A percentile compares a stretch with the other conserved stretches of the same genome.
Conservation (phyloP, 306 rosid species). For the Prunus armeniaca region DNA sequence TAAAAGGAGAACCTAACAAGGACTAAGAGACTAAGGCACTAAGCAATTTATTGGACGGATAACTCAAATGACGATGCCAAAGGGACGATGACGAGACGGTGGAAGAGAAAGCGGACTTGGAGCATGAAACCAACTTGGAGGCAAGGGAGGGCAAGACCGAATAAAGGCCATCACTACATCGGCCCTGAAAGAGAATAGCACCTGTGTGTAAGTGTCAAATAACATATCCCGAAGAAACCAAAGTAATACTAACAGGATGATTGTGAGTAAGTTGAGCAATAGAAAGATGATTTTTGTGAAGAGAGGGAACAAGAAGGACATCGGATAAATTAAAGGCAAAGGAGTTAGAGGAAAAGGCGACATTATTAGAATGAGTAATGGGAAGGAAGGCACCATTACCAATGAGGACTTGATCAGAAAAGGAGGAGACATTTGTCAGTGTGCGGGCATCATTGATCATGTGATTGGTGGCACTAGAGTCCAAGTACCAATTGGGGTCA, state of each 20-base stretch:
- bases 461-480: not conserved
- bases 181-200: too few relatives aligned
- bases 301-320: not conserved
- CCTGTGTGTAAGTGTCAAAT: not conserved
- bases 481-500: not conserved
- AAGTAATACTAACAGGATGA: not conserved
- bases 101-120: not conserved
- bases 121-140: too few relatives aligned
- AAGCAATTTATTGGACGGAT: too few relatives aligned
- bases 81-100: not conserved
- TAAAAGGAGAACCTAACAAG: too few relatives aligned
- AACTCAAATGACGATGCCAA: not conserved
- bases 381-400: not conserved
- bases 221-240: not conserved
- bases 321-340: too few relatives aligned
- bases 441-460: not conserved
- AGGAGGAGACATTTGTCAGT: not conserved
- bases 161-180: too few relatives aligned
- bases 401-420: not conserved
- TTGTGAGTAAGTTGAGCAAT: not conserved
- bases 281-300: not conserved
- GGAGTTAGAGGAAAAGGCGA: not conserved
- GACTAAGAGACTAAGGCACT: too few relatives aligned
- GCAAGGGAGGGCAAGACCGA: too few relatives aligned
- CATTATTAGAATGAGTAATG: not conserved